Conservation (phyloP, 345 rosid species). For the Hibiscus tridactylites region DNA sequence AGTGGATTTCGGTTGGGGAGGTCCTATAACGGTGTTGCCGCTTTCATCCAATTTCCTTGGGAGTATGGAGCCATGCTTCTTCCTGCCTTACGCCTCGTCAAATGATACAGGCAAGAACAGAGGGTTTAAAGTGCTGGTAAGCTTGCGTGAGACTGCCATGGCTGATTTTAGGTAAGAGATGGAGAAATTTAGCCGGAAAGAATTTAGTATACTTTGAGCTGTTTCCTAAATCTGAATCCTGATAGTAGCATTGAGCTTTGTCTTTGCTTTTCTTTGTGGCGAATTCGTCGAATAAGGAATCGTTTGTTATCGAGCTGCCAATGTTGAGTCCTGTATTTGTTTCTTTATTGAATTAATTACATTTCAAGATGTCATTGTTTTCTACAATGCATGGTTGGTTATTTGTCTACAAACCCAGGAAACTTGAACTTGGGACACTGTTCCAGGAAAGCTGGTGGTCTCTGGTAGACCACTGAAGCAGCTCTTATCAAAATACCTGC, state of each 20-base stretch:
- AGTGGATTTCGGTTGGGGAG: constrained; percentile 90
- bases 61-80: constrained; percentile 72
- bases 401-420: not conserved
- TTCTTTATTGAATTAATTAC: not conserved
- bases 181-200: constrained; percentile 42
- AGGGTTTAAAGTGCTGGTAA: constrained; percentile 68
- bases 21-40: constrained; percentile 65
- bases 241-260: too few relatives aligned
- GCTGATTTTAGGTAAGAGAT: constrained; percentile 50
- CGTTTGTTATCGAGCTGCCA: not conserved
- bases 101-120: constrained; percentile 26
- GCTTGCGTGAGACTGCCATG: constrained; percentile 42
- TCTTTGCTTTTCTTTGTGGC: too few relatives aligned
- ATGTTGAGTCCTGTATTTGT: not conserved
- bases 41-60: constrained; percentile 57
- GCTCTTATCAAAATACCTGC: not conserved
- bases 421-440: not conserved
- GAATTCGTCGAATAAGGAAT: too few relatives aligned
- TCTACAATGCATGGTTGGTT: not conserved
- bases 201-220: constrained; percentile 14
- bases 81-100: constrained; percentile 63
- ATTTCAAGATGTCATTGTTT: not conserved
- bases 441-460: not conserved
- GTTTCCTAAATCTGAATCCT: constrained; percentile 10
- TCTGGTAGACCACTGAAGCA: not conserved